Percentiles rank a stretch among this genome's conserved stretches.
Evolutionary conservation across 163 green algal species (phyloP).

Genomic region (Picocystis sp.): DNA sequence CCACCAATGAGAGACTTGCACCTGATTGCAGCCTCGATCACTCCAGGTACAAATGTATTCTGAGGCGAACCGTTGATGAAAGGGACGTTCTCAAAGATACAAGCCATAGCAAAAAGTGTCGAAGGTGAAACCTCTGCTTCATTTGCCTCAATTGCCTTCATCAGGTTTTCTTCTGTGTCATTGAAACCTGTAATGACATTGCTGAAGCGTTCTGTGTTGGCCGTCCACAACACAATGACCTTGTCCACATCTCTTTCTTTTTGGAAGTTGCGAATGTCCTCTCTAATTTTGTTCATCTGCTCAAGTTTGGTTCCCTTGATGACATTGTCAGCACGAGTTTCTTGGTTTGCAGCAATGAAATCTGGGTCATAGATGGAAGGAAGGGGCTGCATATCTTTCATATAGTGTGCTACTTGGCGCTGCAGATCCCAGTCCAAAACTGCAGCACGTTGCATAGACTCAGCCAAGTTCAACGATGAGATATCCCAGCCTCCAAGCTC

Average conservation of each 20-base stretch:
- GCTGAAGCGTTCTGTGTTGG: slow-evolving; percentile 95
- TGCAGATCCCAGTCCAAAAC: slow-evolving; percentile 94
- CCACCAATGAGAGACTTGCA: slow-evolving; percentile 82
- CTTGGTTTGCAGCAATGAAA: slow-evolving; percentile 94
- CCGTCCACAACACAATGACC: slow-evolving; percentile 92
- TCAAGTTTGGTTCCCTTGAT: slow-evolving; percentile 82
- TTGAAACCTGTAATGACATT: slow-evolving; percentile 78
- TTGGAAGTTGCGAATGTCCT: slow-evolving; percentile 39
- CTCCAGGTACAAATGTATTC: slow-evolving; percentile 93
- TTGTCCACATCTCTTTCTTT: slow-evolving; percentile 8
- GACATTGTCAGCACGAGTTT: slow-evolving; percentile 80
- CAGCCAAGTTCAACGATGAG: slow-evolving; percentile 72
- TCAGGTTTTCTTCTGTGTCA: slow-evolving; percentile 86
- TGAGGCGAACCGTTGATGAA: slow-evolving; percentile 98
- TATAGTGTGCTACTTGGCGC: slow-evolving; percentile 82
- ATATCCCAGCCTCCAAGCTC: slow-evolving; percentile 97
- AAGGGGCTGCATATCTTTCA: slow-evolving; percentile 81
- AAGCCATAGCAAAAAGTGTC: slow-evolving; percentile 86
- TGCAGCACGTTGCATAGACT: slow-evolving; percentile 81
- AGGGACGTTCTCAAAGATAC: slow-evolving; percentile 76
- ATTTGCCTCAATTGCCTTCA: slow-evolving; percentile 57
- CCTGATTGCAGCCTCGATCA: slow-evolving; percentile 57
- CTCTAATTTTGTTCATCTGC: slow-evolving; percentile 67
- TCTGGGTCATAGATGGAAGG: slow-evolving; percentile 88
- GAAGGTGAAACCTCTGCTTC: slow-evolving; percentile 86